Evolutionary conservation across 176 grass and related monocot species (phyloP).

Genomic region (Tillandsia fasciculata): DNA sequence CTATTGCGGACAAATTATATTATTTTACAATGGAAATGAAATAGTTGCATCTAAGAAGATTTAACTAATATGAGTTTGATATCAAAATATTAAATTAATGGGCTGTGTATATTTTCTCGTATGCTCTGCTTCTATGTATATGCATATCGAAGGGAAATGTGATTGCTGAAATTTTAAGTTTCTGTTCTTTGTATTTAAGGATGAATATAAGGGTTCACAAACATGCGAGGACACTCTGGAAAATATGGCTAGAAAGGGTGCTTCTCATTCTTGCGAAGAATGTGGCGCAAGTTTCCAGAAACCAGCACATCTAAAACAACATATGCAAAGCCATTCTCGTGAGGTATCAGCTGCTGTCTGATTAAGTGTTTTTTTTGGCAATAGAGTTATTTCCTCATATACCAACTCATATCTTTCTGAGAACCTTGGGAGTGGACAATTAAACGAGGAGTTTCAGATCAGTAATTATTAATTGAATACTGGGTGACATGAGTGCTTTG

Average conservation of each 20-base stretch:
- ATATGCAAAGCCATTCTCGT: constrained; percentile 53
- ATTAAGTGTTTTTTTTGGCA: background rate
- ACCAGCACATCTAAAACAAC: constrained; percentile 68
- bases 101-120: too few species aligned
- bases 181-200: constrained; percentile 17
- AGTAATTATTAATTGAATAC: too few species aligned
- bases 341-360: constrained; percentile 30
- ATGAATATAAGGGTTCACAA: constrained; percentile 38
- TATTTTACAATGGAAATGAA: too few species aligned
- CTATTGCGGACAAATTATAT: too few species aligned
- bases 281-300: constrained; percentile 51
- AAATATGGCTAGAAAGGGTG: constrained; percentile 16
- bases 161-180: background rate
- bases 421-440: background rate
- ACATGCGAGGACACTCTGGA: constrained; percentile 20
- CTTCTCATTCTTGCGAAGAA: constrained; percentile 29
- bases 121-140: too few species aligned
- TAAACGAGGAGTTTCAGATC: too few species aligned
- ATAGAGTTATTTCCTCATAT: background rate
- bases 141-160: background rate
- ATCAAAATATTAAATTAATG: too few species aligned
- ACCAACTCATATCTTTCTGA: background rate
- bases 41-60: too few species aligned
- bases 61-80: too few species aligned
- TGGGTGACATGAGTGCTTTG: too few species aligned